Conservation (phyloP, 257 asterid species). For the Dorcoceras hygrometricum region DNA sequence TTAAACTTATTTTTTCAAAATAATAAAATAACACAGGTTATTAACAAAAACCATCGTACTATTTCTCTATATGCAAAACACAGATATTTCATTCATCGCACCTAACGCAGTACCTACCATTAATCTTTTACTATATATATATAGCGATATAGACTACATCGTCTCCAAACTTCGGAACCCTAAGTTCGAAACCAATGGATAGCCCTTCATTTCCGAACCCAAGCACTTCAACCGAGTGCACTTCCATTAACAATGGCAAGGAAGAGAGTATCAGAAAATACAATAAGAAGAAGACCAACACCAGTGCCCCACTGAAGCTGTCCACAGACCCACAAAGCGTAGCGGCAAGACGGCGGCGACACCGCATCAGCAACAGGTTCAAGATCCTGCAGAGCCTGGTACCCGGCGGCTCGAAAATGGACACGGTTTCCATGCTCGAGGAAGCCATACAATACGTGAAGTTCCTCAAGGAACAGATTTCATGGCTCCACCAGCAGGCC, state of each 20-base stretch:
- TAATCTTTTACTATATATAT: slow-evolving; percentile 23
- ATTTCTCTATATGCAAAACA: no score
- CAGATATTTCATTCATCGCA: no score
- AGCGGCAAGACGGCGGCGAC: slow-evolving; percentile 83
- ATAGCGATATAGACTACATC: background rate
- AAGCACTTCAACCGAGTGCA: slow-evolving; percentile 21
- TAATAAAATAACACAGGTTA: background rate
- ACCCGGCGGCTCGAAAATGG: slow-evolving; percentile 79
- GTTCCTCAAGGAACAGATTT: slow-evolving; percentile 68
- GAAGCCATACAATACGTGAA: slow-evolving; percentile 79
- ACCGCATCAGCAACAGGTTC: slow-evolving; percentile 76
- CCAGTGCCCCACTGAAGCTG: slow-evolving; percentile 35
- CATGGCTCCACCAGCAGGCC: slow-evolving; percentile 53
- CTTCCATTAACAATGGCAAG: slow-evolving; percentile 7
- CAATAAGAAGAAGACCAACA: slow-evolving; percentile 26
- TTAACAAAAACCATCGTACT: background rate
- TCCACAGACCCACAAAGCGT: slow-evolving; percentile 85
- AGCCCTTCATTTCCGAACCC: slow-evolving; percentile 27
- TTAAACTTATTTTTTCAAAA: no score
- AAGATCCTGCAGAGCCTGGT: slow-evolving; percentile 71
- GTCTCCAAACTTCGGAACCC: background rate
- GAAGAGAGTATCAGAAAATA: slow-evolving; percentile 8
- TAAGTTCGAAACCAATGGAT: slow-evolving; percentile 10
- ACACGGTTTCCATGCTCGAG: slow-evolving; percentile 77
- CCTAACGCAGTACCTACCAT: slow-evolving; percentile 18